Base-by-base conservation (phyloP, 495 filamentous ascomycete species). In the Apiosordaria backusii region DNA sequence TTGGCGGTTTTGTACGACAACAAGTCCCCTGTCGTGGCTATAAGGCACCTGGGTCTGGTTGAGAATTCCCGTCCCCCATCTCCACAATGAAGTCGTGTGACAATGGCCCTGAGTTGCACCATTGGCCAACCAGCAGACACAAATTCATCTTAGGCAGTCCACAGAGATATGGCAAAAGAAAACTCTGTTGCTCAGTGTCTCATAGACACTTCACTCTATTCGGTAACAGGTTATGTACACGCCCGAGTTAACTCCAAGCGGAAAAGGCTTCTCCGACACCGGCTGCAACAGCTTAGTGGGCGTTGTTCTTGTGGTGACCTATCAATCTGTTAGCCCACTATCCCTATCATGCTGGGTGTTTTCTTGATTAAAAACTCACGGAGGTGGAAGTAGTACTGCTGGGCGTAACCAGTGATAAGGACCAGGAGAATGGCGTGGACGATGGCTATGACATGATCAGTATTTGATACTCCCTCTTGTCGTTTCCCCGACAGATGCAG, bases 291-390 rank as follows among this genome's bases (percentile, higher is more conserved):
- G 27, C 75, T 85, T 93, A 98, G 84, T 98, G 94, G 71, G 92
- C 90, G 78, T 98, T 92, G 88, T 97, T 97, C 90, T 98, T 98
- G 90, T 97, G 93, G 85, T 97, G 92, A 69, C 94, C 94, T 98
- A 71, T 50, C 13, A 4, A 15, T 45, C 6, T 7, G 54, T 68
- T 54, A 64, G 69, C 26, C 45, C 26, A 16, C 19, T 6, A 2
- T 27, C 10, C 61, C 16, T 4, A 6, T 19, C 5, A 21, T 26
- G 4, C n/a, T 3, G 1, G 16, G n/a, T n/a, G n/a, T 9, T 16
- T 25, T 5, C 0, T 9, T 25, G 45, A 1, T 13, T 45, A 1
- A 24, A 45, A 23, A 65, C 92, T 77, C 88, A 99, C 95, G 92
- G 70, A 98, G 87, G 81, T 99, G 96, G 90, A 96, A 98, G 86